Evolutionary conservation across 1,284 basidiomycete species (phyloP).

Genomic region (Marasmius fiardii): DNA sequence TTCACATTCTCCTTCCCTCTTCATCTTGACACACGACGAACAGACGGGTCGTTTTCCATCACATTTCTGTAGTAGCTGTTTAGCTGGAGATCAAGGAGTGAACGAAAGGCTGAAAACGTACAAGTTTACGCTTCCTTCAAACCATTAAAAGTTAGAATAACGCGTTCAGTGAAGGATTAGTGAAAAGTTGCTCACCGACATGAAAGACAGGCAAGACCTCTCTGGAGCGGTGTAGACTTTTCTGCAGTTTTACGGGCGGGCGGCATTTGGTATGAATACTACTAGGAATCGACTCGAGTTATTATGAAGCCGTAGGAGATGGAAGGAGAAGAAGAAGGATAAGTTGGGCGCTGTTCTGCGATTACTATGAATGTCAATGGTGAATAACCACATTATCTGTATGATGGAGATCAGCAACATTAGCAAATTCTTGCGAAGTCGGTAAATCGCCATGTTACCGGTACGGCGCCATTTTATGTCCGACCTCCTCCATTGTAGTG

Average conservation of each 20-base stretch:
- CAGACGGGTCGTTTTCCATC: constrained; percentile 56
- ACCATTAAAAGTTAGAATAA: not conserved
- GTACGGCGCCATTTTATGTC: too few species aligned
- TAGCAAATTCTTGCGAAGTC: too few species aligned
- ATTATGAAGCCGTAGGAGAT: too few species aligned
- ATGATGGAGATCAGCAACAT: too few species aligned
- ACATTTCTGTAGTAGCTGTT: constrained; percentile 45
- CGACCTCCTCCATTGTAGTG: too few species aligned
- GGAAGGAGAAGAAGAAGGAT: too few species aligned
- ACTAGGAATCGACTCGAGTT: too few species aligned
- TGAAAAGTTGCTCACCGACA: constrained; percentile 39
- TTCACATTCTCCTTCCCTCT: constrained; percentile 47
- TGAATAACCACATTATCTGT: too few species aligned
- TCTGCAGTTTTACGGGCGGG: constrained; percentile 6
- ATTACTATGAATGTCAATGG: too few species aligned
- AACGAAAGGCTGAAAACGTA: constrained; percentile 25
- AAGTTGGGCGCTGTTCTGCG: too few species aligned
- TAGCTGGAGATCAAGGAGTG: constrained; percentile 6
- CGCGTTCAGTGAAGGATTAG: not conserved
- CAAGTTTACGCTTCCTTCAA: constrained; percentile 55
- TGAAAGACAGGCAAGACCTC: constrained; percentile 56
- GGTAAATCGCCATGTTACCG: too few species aligned
- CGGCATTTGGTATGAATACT: not conserved
- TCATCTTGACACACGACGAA: constrained; percentile 53
- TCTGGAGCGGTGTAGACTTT: constrained; percentile 38